Conservation (phyloP, 257 asterid species). For the Scutellaria galericulata region DNA sequence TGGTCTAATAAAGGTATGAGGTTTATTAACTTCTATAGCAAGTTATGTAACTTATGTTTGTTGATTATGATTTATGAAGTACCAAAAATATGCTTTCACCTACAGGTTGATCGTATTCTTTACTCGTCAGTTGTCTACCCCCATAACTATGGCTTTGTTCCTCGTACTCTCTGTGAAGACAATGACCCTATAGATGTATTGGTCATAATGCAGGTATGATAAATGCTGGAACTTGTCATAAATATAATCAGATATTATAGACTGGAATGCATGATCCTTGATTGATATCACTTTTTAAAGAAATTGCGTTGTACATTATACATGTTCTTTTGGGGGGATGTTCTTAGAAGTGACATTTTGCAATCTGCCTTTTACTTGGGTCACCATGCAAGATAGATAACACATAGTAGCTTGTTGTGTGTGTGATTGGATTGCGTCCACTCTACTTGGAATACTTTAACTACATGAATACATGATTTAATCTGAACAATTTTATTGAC, state of each 20-base stretch:
- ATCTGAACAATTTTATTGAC: constrained; percentile 7
- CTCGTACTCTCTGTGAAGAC: constrained; percentile 96
- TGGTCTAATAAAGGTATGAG: constrained; percentile 89
- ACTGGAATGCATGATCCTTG: constrained; percentile 2
- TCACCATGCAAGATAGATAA: too few species aligned
- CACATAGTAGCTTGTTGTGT: too few species aligned
- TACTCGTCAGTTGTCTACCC: constrained; percentile 98
- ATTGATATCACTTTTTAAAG: neutral
- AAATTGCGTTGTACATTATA: too few species aligned
- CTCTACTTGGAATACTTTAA: neutral
- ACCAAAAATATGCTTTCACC: constrained; percentile 29
- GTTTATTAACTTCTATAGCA: constrained; percentile 14
- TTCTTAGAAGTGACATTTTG: too few species aligned
- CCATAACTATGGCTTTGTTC: constrained; percentile 97
- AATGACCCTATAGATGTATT: constrained; percentile 92
- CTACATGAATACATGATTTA: neutral
- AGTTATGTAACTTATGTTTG: constrained; percentile 8
- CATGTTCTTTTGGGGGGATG: too few species aligned
- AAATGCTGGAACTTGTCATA: neutral
- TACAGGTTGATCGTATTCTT: constrained; percentile 94
- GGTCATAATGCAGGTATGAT: constrained; percentile 95
- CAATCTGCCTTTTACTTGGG: too few species aligned
- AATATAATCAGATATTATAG: constrained; percentile 17
- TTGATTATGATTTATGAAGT: neutral
- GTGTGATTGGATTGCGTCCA: too few species aligned